A percentile compares a stretch with the other conserved stretches of the same genome.
Evolutionary conservation across 148 eudicot genomes (phyloP).

Genomic region (Nepenthes gracilis): DNA sequence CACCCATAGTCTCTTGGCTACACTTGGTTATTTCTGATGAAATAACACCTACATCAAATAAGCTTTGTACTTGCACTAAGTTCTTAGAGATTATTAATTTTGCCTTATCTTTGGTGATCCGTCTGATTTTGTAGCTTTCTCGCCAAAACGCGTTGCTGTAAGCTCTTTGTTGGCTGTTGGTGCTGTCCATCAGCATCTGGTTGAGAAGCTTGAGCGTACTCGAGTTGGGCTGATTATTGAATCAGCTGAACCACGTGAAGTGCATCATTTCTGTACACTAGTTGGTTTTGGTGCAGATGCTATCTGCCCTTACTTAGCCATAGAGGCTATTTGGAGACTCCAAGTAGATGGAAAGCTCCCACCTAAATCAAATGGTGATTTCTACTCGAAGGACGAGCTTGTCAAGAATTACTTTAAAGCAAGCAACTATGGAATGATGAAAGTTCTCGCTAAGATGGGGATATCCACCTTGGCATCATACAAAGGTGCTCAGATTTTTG

Average conservation of each 20-base stretch:
- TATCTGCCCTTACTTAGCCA: constrained; percentile 87
- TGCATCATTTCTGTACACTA: constrained; percentile 96
- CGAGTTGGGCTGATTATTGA: constrained; percentile 78
- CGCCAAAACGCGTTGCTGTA: constrained; percentile 70
- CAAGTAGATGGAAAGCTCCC: constrained; percentile 98
- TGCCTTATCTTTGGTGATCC: constrained; percentile 5
- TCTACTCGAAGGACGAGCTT: constrained; percentile 78
- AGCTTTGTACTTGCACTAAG: neutral
- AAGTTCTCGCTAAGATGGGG: constrained; percentile 99
- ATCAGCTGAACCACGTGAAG: constrained; percentile 99
- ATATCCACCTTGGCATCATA: constrained; percentile 96
- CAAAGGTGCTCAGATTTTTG: constrained; percentile 98
- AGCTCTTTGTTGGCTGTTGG: constrained; percentile 97
- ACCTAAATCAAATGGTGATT: constrained; percentile 74
- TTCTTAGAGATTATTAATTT: neutral
- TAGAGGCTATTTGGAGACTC: constrained; percentile 88
- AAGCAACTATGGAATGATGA: constrained; percentile 94
- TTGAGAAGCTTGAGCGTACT: constrained; percentile 81
- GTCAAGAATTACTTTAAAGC: constrained; percentile 80
- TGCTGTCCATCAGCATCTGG: constrained; percentile 95
- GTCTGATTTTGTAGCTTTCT: constrained; percentile 47
- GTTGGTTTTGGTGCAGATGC: constrained; percentile 99
- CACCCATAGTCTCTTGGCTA: neutral
- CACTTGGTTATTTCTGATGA: neutral
- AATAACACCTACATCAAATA: neutral